Conservation (phyloP, 495 filamentous ascomycete genomes). For the Durotheca rogersii region DNA sequence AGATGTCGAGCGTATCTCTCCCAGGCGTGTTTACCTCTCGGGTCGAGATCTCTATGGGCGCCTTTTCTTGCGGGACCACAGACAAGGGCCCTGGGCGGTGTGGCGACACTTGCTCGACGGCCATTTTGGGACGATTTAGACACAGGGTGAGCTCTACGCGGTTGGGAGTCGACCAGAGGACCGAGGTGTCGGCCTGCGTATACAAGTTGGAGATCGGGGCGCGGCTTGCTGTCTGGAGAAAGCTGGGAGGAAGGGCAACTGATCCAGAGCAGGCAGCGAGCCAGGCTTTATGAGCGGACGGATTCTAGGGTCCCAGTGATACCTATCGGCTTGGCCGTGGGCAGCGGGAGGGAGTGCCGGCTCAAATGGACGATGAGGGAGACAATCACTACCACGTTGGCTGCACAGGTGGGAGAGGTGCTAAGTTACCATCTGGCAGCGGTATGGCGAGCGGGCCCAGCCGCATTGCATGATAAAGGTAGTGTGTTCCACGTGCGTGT, state of each 20-base stretch:
- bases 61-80: conserved; percentile 14
- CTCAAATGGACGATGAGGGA: conserved; percentile 11
- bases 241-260: background rate
- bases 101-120: conserved; percentile 25
- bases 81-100: conserved; percentile 8
- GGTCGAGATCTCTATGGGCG: conserved; percentile 19
- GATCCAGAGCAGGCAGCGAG: background rate
- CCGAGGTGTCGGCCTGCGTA: no score
- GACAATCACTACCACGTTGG: conserved; percentile 25
- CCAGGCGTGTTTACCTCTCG: conserved; percentile 7
- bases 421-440: conserved; percentile 29
- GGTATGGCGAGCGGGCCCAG: conserved; percentile 30
- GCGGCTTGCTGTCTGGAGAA: background rate
- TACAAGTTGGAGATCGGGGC: no score
- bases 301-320: conserved; percentile 9
- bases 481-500: no score
- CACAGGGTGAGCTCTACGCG: background rate
- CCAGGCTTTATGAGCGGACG: conserved; percentile 14
- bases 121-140: conserved; percentile 17
- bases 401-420: conserved; percentile 12
- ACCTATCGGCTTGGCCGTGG: background rate
- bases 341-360: conserved; percentile 9
- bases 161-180: background rate
- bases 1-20: conserved; percentile 2
- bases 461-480: conserved; percentile 31